Percentiles rank a stretch among this genome's conserved stretches.
These are phyloP conservation scores for Phaeomoniella chlamydospora DNA, from an alignment of 2,329 filamentous ascomycete species.

Conservation along the genomic window DNA sequence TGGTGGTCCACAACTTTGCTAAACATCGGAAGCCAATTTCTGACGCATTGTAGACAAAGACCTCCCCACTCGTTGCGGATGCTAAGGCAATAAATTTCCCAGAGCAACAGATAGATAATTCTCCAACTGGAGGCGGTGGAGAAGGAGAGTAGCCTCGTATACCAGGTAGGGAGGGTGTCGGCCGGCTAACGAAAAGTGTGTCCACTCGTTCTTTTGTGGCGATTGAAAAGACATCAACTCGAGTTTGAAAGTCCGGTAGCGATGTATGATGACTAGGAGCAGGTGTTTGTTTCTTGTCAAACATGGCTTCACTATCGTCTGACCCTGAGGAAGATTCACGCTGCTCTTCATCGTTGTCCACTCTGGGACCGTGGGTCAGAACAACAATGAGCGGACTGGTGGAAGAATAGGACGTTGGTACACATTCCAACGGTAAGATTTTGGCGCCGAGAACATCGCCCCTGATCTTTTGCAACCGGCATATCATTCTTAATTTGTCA, in stretches of 20 bases:
- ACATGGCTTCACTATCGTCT: slow-evolving; percentile 19
- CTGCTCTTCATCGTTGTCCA: slow-evolving; percentile 30
- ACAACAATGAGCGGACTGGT: slow-evolving; percentile 64
- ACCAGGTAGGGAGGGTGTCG: slow-evolving; percentile 27
- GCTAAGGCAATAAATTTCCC: slow-evolving; percentile 58
- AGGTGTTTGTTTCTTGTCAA: slow-evolving; percentile 7
- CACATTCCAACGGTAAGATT: slow-evolving; percentile 55
- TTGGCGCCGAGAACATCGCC: slow-evolving; percentile 74
- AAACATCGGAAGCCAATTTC: slow-evolving; percentile 46
- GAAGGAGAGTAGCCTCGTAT: slow-evolving; percentile 48
- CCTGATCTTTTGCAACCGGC: slow-evolving; percentile 59
- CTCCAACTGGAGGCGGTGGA: slow-evolving; percentile 55
- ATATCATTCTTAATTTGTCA: slow-evolving; percentile 54
- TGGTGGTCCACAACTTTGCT: slow-evolving; percentile 82
- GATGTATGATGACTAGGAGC: slow-evolving; percentile 2
- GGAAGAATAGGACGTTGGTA: slow-evolving; percentile 35
- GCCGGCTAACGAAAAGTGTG: slow-evolving; percentile 59
- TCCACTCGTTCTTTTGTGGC: slow-evolving; percentile 57
- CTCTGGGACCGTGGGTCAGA: slow-evolving; percentile 62
- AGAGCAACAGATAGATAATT: slow-evolving; percentile 59
- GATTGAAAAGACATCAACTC: slow-evolving; percentile 78
- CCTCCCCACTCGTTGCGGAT: slow-evolving; percentile 74
- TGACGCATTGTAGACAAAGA: slow-evolving; percentile 54
- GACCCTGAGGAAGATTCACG: slow-evolving; percentile 18
- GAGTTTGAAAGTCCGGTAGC: slow-evolving; percentile 56